Percentiles rank a stretch among this genome's conserved stretches.
Conservation (phyloP, 306 rosid species). For the Citrullus amarus region DNA sequence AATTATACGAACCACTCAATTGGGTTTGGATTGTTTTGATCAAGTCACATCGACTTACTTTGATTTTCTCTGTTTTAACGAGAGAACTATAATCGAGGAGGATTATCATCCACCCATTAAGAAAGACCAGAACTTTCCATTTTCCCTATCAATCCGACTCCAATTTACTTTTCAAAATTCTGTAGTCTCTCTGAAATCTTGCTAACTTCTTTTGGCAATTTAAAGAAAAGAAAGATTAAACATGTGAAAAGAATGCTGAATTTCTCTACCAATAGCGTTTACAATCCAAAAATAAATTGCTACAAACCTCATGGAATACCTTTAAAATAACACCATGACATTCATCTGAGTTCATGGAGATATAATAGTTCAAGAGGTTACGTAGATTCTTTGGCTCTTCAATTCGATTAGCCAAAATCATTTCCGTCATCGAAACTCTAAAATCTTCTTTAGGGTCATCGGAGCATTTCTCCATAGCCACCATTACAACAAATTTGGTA, state of each 20-base stretch:
- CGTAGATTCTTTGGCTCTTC: slow-evolving; percentile 65
- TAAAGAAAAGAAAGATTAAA: not conserved
- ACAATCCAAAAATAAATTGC: slow-evolving; percentile 45
- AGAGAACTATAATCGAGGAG: not conserved
- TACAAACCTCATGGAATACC: slow-evolving; percentile 72
- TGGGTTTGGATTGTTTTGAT: not conserved
- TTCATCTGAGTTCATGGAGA: slow-evolving; percentile 63
- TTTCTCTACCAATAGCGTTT: slow-evolving; percentile 16
- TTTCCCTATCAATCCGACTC: not conserved
- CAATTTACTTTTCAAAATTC: not conserved
- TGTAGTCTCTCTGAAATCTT: not conserved
- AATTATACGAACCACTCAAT: not conserved
- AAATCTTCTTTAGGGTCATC: slow-evolving; percentile 80
- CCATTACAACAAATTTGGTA: slow-evolving; percentile 65
- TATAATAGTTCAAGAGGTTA: slow-evolving; percentile 65
- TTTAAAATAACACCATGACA: slow-evolving; percentile 46
- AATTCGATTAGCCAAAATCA: slow-evolving; percentile 63
- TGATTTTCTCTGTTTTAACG: not conserved
- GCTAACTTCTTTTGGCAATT: not conserved
- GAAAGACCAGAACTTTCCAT: not conserved
- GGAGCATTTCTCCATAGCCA: slow-evolving; percentile 76
- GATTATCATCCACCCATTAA: not conserved
- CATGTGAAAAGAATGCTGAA: not conserved
- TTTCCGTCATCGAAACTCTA: slow-evolving; percentile 63
- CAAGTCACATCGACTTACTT: not conserved